Evolutionary conservation across 1,284 basidiomycete species (phyloP).

Genomic region (Dichomitus squalens): DNA sequence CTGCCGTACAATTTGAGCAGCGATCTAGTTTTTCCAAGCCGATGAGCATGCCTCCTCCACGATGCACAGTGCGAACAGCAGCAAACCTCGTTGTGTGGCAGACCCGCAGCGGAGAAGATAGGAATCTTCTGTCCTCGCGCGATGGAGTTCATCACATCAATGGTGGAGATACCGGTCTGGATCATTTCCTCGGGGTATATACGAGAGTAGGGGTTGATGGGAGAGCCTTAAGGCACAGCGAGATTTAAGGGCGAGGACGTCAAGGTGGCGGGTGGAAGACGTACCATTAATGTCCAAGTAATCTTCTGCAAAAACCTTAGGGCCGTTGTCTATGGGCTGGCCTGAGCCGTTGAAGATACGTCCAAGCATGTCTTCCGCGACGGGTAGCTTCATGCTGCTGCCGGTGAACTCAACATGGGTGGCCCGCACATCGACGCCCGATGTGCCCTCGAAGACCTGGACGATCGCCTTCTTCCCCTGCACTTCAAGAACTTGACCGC

Average conservation of each 20-base stretch:
- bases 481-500: constrained; percentile 98
- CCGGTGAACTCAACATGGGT: constrained; percentile 99
- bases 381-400: constrained; percentile 97
- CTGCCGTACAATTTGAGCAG: constrained; percentile 99
- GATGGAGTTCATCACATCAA: constrained; percentile 99
- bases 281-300: constrained; percentile 98
- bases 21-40: constrained; percentile 67
- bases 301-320: constrained; percentile 99
- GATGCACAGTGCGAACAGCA: constrained; percentile 16
- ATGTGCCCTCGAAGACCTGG: constrained; percentile 98
- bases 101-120: constrained; percentile 98
- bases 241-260: constrained; percentile 3
- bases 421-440: constrained; percentile 95
- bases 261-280: constrained; percentile 26
- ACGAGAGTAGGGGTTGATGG: constrained; percentile 98
- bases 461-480: constrained; percentile 99
- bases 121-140: constrained; percentile 99
- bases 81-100: constrained; percentile 95
- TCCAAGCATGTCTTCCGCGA: constrained; percentile 99
- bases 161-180: constrained; percentile 99
- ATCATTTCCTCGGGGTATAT: constrained; percentile 99
- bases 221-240: constrained; percentile 69
- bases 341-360: constrained; percentile 99
- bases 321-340: constrained; percentile 97
- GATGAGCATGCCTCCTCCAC: constrained; percentile 21